A percentile compares a stretch with the other conserved stretches of the same genome.
phyloP scores from a whole-genome alignment of 106 monocot genomes.

The Dioscorea alata region DNA sequence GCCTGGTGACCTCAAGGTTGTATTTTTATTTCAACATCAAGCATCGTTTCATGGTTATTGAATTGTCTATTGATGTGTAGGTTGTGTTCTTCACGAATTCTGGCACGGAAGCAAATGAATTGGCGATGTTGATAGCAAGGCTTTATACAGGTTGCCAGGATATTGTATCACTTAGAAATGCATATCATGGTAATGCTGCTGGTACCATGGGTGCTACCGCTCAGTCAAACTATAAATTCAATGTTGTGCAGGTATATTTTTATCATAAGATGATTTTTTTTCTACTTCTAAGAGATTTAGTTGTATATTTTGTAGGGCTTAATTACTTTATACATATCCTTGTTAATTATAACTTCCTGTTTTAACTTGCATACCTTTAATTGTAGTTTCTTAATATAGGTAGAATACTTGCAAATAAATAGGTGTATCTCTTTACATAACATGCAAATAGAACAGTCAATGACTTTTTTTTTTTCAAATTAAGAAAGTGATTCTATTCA shows the following conservation, averaged over 20 bases:
- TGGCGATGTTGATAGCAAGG: conserved; percentile 86
- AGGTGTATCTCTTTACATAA: too few relatives aligned
- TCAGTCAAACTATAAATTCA: conserved; percentile 87
- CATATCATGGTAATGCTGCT: conserved; percentile 97
- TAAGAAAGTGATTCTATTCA: too few relatives aligned
- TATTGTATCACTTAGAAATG: conserved; percentile 81
- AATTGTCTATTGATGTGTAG: conserved; percentile 17
- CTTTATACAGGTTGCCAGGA: conserved; percentile 86
- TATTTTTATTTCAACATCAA: not conserved
- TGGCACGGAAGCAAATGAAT: conserved; percentile 96
- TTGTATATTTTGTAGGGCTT: too few relatives aligned
- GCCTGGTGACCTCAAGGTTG: conserved; percentile 86
- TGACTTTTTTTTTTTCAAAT: too few relatives aligned
- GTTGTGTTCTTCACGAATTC: conserved; percentile 98
- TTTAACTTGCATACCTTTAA: too few relatives aligned
- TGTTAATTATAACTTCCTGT: too few relatives aligned
- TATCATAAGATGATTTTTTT: too few relatives aligned
- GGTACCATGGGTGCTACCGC: conserved; percentile 91
- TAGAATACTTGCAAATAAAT: too few relatives aligned
- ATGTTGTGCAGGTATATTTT: conserved; percentile 66
- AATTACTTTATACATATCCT: too few relatives aligned
- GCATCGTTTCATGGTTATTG: not conserved
- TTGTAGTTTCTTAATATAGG: too few relatives aligned
- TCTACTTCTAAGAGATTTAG: too few relatives aligned
- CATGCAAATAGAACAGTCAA: too few relatives aligned